phyloP scores from a whole-genome alignment of 2,329 filamentous ascomycete genomes.

The Cladorrhinum sp. region DNA sequence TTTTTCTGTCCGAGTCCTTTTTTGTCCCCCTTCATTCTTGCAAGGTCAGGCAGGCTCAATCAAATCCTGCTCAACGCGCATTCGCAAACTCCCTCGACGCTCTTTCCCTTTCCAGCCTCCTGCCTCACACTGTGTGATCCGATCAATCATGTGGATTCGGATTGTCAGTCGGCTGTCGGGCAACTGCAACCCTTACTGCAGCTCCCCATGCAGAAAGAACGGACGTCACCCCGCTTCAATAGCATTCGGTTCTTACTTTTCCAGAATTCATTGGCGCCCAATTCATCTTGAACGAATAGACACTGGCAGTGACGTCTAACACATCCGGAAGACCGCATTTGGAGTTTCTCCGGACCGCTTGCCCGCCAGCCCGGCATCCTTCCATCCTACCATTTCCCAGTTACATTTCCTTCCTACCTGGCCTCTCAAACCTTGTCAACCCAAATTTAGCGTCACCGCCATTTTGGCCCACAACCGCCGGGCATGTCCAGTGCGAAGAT shows the following conservation, averaged over 20 bases:
- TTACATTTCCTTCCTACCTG: neutral
- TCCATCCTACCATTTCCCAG: neutral
- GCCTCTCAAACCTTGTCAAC: neutral
- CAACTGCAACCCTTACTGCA: neutral
- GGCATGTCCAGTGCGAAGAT: neutral
- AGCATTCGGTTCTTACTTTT: neutral
- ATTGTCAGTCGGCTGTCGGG: neutral
- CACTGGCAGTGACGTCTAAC: no score
- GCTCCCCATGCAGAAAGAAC: neutral
- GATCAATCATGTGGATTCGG: neutral
- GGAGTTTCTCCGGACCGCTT: neutral
- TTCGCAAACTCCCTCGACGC: neutral
- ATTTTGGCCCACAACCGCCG: neutral
- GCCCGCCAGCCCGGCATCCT: neutral
- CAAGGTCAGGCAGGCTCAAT: no score
- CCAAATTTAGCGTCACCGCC: neutral
- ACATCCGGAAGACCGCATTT: neutral
- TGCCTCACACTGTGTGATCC: neutral
- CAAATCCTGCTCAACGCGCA: neutral
- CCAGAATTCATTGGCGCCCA: neutral
- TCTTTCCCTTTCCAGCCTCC: neutral
- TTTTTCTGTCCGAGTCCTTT: no score
- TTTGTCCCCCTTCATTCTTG: no score
- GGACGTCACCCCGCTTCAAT: neutral
- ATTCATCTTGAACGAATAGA: neutral